Conservation (phyloP, 371 early-diverging fungal species). For the Mucor irregularis region DNA sequence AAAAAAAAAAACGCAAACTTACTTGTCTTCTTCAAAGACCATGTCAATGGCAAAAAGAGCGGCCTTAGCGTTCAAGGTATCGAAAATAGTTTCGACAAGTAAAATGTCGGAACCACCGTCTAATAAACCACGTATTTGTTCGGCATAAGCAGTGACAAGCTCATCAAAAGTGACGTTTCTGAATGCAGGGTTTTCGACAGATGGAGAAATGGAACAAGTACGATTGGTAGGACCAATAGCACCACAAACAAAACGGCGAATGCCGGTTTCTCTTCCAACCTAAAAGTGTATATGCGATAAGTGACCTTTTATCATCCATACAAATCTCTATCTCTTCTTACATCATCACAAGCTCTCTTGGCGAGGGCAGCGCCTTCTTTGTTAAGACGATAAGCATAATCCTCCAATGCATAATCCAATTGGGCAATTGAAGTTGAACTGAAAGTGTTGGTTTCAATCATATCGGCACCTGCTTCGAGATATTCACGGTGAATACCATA, state of each 20-base stretch:
- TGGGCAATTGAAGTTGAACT: constrained; percentile 89
- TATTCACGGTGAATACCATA: constrained; percentile 85
- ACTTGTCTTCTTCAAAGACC: constrained; percentile 74
- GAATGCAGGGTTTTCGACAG: constrained; percentile 92
- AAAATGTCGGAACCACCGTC: constrained; percentile 92
- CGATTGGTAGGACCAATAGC: constrained; percentile 95
- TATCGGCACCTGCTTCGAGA: constrained; percentile 89
- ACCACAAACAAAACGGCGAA: constrained; percentile 83
- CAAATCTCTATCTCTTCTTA: constrained; percentile 13
- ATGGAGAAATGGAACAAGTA: constrained; percentile 94
- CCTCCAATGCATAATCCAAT: constrained; percentile 84
- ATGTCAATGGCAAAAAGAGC: constrained; percentile 89
- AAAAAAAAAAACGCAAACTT: constrained; percentile 4
- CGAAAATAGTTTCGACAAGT: constrained; percentile 94
- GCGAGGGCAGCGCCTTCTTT: constrained; percentile 89
- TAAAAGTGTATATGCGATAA: constrained; percentile 9
- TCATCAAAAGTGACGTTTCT: constrained; percentile 94
- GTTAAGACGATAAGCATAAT: constrained; percentile 87
- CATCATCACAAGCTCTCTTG: constrained; percentile 79
- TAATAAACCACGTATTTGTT: constrained; percentile 86
- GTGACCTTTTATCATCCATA: not conserved
- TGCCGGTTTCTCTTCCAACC: constrained; percentile 59
- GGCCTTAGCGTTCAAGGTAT: constrained; percentile 94
- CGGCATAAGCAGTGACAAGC: constrained; percentile 83
- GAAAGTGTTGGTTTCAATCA: constrained; percentile 95